Conservation (phyloP, 768 basidiomycete genomes). For the Omphalotus guepiniiformis region DNA sequence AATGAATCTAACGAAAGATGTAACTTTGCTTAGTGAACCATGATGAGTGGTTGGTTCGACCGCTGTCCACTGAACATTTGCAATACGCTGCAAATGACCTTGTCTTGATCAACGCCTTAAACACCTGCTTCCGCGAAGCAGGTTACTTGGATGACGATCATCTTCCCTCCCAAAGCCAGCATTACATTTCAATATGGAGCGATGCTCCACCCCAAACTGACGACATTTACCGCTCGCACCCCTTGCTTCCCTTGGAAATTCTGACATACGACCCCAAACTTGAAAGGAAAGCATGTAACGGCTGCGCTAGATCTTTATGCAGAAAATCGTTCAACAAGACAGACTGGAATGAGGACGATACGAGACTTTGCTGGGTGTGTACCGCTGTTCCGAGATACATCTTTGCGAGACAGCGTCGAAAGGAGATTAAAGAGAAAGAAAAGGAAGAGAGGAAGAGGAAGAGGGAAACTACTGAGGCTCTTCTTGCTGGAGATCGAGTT, state of each 20-base stretch:
- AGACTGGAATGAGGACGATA: background rate
- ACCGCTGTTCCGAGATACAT: background rate
- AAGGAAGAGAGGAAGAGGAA: background rate
- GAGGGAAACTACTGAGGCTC: too few relatives aligned
- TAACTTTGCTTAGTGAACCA: conserved; percentile 5
- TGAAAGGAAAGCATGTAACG: background rate
- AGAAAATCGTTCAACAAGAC: background rate
- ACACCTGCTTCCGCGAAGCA: conserved; percentile 25
- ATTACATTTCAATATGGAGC: background rate
- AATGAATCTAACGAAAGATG: too few relatives aligned
- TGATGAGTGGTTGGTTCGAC: conserved; percentile 31
- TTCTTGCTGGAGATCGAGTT: too few relatives aligned
- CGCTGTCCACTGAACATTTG: conserved; percentile 30
- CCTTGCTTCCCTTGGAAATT: conserved; percentile 3
- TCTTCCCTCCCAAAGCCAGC: background rate
- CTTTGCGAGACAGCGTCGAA: background rate
- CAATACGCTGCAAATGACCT: conserved; percentile 41
- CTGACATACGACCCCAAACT: background rate
- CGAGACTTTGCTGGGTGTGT: background rate
- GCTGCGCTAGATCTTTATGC: background rate
- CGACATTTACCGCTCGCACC: conserved; percentile 5
- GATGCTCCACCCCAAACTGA: background rate
- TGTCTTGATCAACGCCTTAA: conserved; percentile 31
- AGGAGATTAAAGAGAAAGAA: background rate
- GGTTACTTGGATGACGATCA: background rate